A percentile compares a stretch with the other conserved stretches of the same genome.
Evolutionary conservation across 345 rosid species (phyloP).

Genomic region (Punica granatum): DNA sequence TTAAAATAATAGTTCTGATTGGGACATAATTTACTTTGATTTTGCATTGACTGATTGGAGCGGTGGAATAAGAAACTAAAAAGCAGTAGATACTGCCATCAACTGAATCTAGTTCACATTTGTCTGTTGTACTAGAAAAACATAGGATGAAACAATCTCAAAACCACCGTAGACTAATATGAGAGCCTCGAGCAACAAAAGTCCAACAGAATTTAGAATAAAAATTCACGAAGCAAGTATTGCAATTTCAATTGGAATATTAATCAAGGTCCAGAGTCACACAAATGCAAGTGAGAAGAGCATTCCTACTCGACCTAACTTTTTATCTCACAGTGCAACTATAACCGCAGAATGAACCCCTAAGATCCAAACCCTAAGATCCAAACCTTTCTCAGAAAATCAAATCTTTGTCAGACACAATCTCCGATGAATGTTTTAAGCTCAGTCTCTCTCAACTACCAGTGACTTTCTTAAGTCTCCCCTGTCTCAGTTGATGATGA

Average conservation of each 20-base stretch:
- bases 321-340: neutral
- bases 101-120: neutral
- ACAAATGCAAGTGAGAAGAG: neutral
- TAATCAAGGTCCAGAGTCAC: neutral
- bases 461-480: neutral
- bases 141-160: neutral
- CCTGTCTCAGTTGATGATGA: neutral
- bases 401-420: neutral
- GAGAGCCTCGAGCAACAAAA: neutral
- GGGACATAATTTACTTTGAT: neutral
- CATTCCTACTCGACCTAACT: neutral
- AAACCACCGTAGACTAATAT: neutral
- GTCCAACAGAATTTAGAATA: neutral
- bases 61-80: neutral
- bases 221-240: neutral
- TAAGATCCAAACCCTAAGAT: neutral
- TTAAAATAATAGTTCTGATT: neutral
- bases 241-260: neutral
- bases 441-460: neutral
- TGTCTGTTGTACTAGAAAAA: neutral
- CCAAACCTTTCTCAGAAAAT: neutral
- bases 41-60: neutral
- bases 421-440: neutral
- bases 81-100: slow-evolving; percentile 2
- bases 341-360: neutral